Conservation (phyloP, 352 stramenopile genomes). For the Phytopythium litorale region DNA sequence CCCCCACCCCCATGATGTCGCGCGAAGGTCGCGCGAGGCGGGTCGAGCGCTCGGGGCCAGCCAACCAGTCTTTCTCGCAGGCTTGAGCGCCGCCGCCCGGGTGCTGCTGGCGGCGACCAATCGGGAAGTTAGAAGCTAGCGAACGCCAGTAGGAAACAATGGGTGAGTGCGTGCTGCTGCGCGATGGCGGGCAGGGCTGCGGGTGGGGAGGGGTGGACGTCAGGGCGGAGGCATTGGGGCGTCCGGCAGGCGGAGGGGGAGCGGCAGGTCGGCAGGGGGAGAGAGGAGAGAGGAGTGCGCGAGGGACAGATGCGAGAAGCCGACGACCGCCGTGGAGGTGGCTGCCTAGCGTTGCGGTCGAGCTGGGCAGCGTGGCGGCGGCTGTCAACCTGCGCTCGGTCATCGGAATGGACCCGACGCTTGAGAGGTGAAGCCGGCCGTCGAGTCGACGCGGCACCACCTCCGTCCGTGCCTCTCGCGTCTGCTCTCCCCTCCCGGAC, state of each 20-base stretch:
- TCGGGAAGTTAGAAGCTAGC: slow-evolving; percentile 71
- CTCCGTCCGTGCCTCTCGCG: too few relatives aligned
- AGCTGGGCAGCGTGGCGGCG: too few relatives aligned
- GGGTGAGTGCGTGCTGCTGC: slow-evolving; percentile 31
- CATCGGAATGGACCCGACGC: too few relatives aligned
- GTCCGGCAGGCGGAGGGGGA: not conserved
- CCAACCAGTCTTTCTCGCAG: slow-evolving; percentile 38
- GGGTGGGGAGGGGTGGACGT: too few relatives aligned
- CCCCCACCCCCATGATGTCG: not conserved
- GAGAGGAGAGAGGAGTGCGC: not conserved
- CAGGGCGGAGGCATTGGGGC: too few relatives aligned
- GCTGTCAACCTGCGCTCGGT: too few relatives aligned
- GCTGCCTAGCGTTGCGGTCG: not conserved
- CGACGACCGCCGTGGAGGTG: not conserved
- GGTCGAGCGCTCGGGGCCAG: slow-evolving; percentile 31
- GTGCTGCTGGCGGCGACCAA: slow-evolving; percentile 34
- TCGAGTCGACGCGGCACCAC: too few relatives aligned
- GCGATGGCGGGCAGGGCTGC: not conserved
- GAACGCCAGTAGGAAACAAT: slow-evolving; percentile 62
- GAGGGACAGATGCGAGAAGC: not conserved
- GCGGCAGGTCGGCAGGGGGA: not conserved
- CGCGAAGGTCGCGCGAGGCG: slow-evolving; percentile 22
- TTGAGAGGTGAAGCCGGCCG: too few relatives aligned
- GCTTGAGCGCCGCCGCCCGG: slow-evolving; percentile 11
- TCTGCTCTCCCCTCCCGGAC: too few relatives aligned